Evolutionary conservation across 805 yeast genomes (phyloP).

Genomic region (Lipomyces chichibuensis): DNA sequence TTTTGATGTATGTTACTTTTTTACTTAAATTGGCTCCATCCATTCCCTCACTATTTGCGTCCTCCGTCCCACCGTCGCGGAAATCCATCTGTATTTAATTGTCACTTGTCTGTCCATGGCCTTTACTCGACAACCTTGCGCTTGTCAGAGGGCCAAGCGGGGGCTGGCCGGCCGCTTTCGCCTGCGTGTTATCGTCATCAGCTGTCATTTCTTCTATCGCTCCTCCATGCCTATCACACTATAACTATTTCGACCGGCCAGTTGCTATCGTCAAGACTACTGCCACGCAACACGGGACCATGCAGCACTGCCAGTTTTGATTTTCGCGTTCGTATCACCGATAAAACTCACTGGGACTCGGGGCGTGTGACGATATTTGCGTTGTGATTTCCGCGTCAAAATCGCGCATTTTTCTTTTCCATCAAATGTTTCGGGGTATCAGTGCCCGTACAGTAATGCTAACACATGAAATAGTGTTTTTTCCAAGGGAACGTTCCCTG

Average conservation of each 20-base stretch:
- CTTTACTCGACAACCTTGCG: conserved; percentile 3
- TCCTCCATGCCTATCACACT: not conserved
- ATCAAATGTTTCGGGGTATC: not conserved
- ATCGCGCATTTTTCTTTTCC: not conserved
- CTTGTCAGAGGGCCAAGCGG: not conserved
- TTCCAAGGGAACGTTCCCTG: conserved; percentile 89
- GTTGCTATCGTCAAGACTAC: not conserved
- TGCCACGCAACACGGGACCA: not conserved
- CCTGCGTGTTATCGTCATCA: not conserved
- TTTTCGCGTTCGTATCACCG: not conserved
- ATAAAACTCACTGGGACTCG: not conserved
- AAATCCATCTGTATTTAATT: not conserved
- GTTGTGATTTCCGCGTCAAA: not conserved
- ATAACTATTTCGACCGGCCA: not conserved
- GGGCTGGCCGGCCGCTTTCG: not conserved
- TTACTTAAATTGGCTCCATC: not conserved
- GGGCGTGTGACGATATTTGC: not conserved
- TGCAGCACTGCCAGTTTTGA: not conserved
- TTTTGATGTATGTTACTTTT: conserved; percentile 56
- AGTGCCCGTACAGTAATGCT: not conserved
- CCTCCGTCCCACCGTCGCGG: not conserved
- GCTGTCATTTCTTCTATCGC: not conserved
- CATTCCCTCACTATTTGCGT: not conserved
- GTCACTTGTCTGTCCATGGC: not conserved
- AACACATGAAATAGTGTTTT: conserved; percentile 51